Conservation (phyloP, 2,329 filamentous ascomycete genomes). For the Alternaria postmessia region DNA sequence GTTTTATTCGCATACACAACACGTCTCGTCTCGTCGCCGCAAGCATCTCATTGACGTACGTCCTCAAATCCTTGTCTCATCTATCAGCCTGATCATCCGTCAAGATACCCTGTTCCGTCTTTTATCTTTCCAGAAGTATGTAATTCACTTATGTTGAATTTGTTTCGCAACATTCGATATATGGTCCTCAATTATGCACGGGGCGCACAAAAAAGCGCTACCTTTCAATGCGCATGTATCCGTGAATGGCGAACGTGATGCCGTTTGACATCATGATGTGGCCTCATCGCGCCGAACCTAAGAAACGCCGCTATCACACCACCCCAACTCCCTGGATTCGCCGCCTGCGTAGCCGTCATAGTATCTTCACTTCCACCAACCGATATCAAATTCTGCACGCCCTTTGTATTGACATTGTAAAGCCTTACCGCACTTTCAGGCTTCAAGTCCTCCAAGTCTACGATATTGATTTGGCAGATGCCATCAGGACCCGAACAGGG, state of each 20-base stretch:
- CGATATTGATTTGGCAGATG: not conserved
- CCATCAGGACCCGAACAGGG: not conserved
- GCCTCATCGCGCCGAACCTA: not conserved
- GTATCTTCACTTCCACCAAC: not conserved
- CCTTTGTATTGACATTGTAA: not conserved
- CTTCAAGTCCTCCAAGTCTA: not conserved
- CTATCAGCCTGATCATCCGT: not conserved
- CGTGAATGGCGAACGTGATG: not conserved
- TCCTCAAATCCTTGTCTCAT: not conserved
- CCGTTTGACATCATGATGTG: not conserved
- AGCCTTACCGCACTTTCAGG: not conserved
- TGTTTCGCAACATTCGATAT: not conserved
- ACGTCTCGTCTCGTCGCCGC: not conserved
- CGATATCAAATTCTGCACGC: not conserved
- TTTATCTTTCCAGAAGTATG: not conserved
- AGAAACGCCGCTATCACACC: not conserved
- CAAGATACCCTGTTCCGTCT: not conserved
- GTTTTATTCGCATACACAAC: not conserved
- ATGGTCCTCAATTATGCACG: not conserved
- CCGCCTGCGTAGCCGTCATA: not conserved
- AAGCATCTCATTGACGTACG: not conserved
- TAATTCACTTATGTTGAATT: rapidly evolving
- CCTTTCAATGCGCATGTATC: not conserved
- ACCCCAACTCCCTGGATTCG: not conserved
- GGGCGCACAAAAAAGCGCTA: not conserved